Conservation (phyloP, 108 stramenopile species). For the Cyclostephanos invisitatus region DNA sequence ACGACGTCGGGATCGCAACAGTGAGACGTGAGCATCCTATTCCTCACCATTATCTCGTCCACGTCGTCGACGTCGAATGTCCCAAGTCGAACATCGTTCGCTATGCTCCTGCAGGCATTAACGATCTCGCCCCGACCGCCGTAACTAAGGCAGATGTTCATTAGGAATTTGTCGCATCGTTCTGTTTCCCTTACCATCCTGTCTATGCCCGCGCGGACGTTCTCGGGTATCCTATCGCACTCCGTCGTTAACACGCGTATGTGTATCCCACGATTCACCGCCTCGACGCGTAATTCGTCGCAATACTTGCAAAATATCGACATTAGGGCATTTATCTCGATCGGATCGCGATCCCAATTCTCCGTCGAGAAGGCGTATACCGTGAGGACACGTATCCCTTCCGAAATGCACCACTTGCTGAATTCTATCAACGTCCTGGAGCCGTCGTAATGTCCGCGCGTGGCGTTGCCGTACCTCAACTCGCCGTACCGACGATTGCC, state of each 20-base stretch:
- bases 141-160: slow-evolving; percentile 95
- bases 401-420: slow-evolving; percentile 92
- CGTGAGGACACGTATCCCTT: slow-evolving; percentile 78
- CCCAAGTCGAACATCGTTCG: slow-evolving; percentile 52
- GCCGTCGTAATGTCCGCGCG: slow-evolving; percentile 92
- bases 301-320: slow-evolving; percentile 83
- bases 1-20: slow-evolving; percentile 88
- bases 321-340: slow-evolving; percentile 88
- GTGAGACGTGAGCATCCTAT: slow-evolving; percentile 54
- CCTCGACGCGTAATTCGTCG: slow-evolving; percentile 84
- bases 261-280: slow-evolving; percentile 72
- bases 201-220: slow-evolving; percentile 54
- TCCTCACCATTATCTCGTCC: slow-evolving; percentile 52
- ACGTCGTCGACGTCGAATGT: slow-evolving; percentile 52
- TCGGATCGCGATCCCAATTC: slow-evolving; percentile 91
- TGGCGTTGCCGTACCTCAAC: slow-evolving; percentile 65
- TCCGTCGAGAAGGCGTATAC: slow-evolving; percentile 98
- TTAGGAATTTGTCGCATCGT: slow-evolving; percentile 54
- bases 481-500: slow-evolving; percentile 97
- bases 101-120: slow-evolving; percentile 67
- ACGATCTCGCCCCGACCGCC: slow-evolving; percentile 93
- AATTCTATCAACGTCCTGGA: slow-evolving; percentile 87
- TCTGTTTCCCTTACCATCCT: slow-evolving; percentile 64
- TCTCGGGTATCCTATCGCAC: slow-evolving; percentile 52
- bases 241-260: slow-evolving; percentile 85